phyloP scores from a whole-genome alignment of 108 stramenopile genomes.

The Epipyxis sp. region DNA sequence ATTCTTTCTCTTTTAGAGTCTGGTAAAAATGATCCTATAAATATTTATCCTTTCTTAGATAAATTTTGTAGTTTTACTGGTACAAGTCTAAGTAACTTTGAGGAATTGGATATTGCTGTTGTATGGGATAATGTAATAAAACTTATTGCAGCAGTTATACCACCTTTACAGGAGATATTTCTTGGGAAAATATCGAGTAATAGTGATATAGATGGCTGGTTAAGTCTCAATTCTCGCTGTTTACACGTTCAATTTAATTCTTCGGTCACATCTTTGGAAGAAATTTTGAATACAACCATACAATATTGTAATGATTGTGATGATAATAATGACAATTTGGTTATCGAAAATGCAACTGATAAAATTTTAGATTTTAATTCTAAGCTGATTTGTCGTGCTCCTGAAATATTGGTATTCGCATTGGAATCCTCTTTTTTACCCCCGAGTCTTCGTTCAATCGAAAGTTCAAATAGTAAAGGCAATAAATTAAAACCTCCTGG shows the following conservation, averaged over 20 bases:
- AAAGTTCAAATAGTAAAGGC: neutral
- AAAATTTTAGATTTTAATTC: neutral
- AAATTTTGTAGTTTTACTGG: neutral
- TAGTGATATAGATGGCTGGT: neutral
- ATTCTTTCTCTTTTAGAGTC: neutral
- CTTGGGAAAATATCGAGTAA: neutral
- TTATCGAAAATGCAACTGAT: neutral
- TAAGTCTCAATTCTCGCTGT: neutral
- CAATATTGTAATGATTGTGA: neutral
- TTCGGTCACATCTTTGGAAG: neutral
- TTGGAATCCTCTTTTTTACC: neutral
- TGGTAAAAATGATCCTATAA: neutral
- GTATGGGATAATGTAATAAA: constrained; percentile 1
- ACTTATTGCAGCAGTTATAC: neutral
- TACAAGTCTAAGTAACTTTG: neutral
- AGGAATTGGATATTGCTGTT: neutral
- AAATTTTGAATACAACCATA: neutral
- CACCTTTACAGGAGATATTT: neutral
- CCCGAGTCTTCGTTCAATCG: neutral
- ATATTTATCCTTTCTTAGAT: constrained; percentile 2
- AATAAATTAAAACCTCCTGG: neutral
- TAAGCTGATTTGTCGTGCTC: neutral
- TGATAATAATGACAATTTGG: neutral
- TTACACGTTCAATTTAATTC: neutral
- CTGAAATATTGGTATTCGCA: constrained; percentile 3